Conservation (phyloP, 2,329 filamentous ascomycete species). For the Penicillium sclerotigenum region DNA sequence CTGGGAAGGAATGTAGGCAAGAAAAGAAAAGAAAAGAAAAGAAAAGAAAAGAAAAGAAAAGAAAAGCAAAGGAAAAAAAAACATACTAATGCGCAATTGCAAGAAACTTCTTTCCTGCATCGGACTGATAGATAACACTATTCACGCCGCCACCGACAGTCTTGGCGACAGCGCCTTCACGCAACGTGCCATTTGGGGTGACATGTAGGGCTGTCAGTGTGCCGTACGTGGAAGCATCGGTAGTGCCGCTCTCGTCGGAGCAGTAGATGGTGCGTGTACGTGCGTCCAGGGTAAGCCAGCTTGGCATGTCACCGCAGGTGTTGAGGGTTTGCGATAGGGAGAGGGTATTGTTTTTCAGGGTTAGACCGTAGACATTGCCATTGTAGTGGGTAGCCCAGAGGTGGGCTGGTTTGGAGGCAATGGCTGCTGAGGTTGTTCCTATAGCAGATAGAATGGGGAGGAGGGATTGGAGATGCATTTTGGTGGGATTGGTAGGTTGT, state of each 20-base stretch:
- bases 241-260: slow-evolving; percentile 32
- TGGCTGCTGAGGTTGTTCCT: background rate
- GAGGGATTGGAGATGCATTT: slow-evolving; percentile 13
- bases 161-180: slow-evolving; percentile 18
- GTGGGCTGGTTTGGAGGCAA: background rate
- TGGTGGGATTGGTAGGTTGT: background rate
- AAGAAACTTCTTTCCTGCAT: slow-evolving; percentile 25
- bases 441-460: slow-evolving; percentile 6
- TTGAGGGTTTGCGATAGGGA: slow-evolving; percentile 23
- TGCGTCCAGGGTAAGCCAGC: slow-evolving; percentile 36
- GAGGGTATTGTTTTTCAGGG: slow-evolving; percentile 17
- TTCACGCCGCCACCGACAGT: slow-evolving; percentile 34
- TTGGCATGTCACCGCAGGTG: slow-evolving; percentile 36
- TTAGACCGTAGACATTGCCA: slow-evolving; percentile 24
- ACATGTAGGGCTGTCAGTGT: slow-evolving; percentile 28
- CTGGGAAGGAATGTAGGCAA: background rate
- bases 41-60: background rate
- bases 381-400: slow-evolving; percentile 25
- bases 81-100: slow-evolving; percentile 42
- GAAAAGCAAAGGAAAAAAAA: background rate
- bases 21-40: too few species aligned
- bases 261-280: slow-evolving; percentile 32
- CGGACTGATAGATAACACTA: slow-evolving; percentile 33
- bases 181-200: slow-evolving; percentile 20
- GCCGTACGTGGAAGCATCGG: slow-evolving; percentile 25